Evolutionary conservation across 2,329 filamentous ascomycete genomes (phyloP), one percentile per base, ranked within the genome.

Genomic region (Venturia oleaginea): DNA sequence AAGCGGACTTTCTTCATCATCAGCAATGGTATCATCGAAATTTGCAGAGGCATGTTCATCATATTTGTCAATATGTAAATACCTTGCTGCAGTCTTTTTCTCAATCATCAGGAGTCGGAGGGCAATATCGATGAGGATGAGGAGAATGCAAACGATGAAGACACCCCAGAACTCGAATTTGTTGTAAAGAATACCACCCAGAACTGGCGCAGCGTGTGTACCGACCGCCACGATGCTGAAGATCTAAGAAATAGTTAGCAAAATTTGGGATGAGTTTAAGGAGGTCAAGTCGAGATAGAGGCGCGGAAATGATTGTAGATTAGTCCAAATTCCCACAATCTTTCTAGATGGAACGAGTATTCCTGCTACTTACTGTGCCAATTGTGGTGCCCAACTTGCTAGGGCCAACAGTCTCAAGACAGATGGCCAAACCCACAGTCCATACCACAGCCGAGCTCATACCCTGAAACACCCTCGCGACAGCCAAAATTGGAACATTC

Each of bases 41-140:
- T 37, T 37, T 51, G 37, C 22, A 2, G 24, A 17, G 19, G 42
- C 34, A 13, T n/a, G n/a, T n/a, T 37, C 13, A 17, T 24, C 37
- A 62, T 62, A 55, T 38, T 62, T 11, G 15, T 74, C 70, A 63
- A 82, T 84, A 66, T 75, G 76, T 10, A 71, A 72, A 57, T 57
- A 63, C 48, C 62, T 32, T 40, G 60, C 42, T 0, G 84, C 84
- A 1, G 79, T 77, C 70, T 83, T 85, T 72, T 85, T 86, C 72
- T 88, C 86, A n/a, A 88, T 79, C 62, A 88, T 78, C 5, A 84
- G 70, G 0, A 85, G 68, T 15, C 86, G 80, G 79, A 87, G 81
- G 27, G 83, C 64, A 65, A 88, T 82, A 71, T 88, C 86, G 19
- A 87, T 66, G 0, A 70, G 78, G 1, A 88, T 71, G 10, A 88